Base-by-base conservation (phyloP, 257 asterid genomes). In the Nicotiana attenuata region DNA sequence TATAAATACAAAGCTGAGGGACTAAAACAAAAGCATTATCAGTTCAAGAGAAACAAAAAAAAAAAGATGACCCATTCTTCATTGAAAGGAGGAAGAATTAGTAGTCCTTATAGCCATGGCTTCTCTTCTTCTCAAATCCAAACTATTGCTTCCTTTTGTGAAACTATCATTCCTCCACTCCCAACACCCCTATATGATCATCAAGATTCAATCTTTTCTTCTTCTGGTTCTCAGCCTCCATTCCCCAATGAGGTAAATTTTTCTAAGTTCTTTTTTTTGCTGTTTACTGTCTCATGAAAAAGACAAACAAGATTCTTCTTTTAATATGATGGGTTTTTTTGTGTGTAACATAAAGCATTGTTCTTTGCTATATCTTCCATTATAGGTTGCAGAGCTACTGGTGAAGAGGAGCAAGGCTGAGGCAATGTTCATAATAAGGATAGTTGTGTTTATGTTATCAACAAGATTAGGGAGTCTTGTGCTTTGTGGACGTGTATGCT, bases 321-420 rank as follows among this genome's bases (percentile, higher is more conserved):
- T 33, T 19, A 7, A 35, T 29, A 65, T 29, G 47, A 29, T 29
- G 47, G 73, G 17, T 28, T 3, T 3, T 66, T 60, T 47, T 47
- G 11, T 47, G 14, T 47, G 10, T 9, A 47, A 10, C 15, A 29
- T 33, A 22, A 77, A 19, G 7, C 55, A 33, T 57, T 29, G 31
- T 4, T 68, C 14, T 64, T 65, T 61, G 47, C 28, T 41, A 8
- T 31, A 22, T 22, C 19, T n/a, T 20, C 28, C 22, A 28, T 47
- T n/a, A 68, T 83, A 95, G 99, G 93, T 90, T 81, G 99, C 98
- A 55, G 97, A 91, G 85, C n/a, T 83, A 57, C 4, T 96, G 79
- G 88, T 81, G 86, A 87, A 87, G 88, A 89, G 92, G 82, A 86
- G 85, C 24, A 35, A 81, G 7, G 87, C 92, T 15, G 86, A 87